Conservation (phyloP, 2,329 filamentous ascomycete species). For the Microsporum canis region DNA sequence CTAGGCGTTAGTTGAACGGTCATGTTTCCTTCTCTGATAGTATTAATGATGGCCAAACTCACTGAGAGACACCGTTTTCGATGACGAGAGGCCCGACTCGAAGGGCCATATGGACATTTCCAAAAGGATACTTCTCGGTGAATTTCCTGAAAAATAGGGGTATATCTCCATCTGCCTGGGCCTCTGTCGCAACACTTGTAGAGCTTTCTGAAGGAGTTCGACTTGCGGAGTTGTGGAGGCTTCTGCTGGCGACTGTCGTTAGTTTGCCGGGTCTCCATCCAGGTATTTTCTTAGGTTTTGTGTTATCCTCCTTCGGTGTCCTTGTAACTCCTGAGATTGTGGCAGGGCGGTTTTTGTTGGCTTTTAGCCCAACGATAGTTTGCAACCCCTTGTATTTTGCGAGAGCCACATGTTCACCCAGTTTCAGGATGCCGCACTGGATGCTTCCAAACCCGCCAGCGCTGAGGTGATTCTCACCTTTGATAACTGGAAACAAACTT, state of each 20-base stretch:
- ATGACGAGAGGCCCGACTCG: conserved; percentile 32
- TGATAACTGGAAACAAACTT: conserved; percentile 7
- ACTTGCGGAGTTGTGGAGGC: too few species aligned
- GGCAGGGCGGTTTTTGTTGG: conserved; percentile 1
- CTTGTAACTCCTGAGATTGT: background rate
- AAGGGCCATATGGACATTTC: conserved; percentile 34
- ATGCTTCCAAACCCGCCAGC: background rate
- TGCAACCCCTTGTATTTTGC: conserved; percentile 12
- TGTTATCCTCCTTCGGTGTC: too few species aligned
- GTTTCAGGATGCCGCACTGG: conserved; percentile 11
- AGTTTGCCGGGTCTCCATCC: background rate
- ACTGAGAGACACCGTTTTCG: conserved; percentile 21
- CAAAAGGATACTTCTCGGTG: conserved; percentile 24
- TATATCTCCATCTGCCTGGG: conserved; percentile 18
- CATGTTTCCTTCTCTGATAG: too few species aligned
- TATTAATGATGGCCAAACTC: background rate
- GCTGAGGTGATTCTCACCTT: conserved; percentile 5
- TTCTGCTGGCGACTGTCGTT: background rate
- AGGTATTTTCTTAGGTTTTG: background rate
- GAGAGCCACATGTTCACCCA: conserved; percentile 13
- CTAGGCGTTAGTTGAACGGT: too few species aligned
- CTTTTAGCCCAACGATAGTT: background rate
- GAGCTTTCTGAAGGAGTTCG: background rate
- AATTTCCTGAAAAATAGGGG: conserved; percentile 23
- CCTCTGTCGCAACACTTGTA: background rate